Percentiles rank a stretch among this genome's conserved stretches.
phyloP scores from a whole-genome alignment of 169 alveolate species.

The Eimeria falciformis region DNA sequence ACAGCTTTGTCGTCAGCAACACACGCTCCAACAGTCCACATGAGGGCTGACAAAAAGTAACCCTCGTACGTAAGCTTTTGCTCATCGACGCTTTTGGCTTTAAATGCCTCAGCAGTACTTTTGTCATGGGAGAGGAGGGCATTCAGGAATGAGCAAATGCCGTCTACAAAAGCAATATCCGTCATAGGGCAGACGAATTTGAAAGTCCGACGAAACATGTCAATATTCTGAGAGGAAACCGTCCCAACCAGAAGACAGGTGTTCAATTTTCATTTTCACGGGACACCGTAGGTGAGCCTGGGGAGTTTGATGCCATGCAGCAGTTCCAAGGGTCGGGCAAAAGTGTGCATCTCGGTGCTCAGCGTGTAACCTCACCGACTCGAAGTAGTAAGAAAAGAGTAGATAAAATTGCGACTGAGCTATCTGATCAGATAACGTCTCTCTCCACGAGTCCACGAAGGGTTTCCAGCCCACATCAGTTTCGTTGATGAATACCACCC shows the following conservation, averaged over 20 bases:
- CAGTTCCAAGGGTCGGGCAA: background rate
- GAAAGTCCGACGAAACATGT: slow-evolving; percentile 85
- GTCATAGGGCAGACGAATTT: slow-evolving; percentile 91
- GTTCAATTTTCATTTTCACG: background rate
- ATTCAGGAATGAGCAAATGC: slow-evolving; percentile 90
- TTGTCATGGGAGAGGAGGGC: slow-evolving; percentile 88
- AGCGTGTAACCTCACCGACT: slow-evolving; percentile 72
- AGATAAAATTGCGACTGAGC: slow-evolving; percentile 93
- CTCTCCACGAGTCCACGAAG: slow-evolving; percentile 92
- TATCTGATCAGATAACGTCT: slow-evolving; percentile 87
- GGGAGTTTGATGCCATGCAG: no score
- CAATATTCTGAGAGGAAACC: slow-evolving; percentile 85
- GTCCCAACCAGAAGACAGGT: background rate
- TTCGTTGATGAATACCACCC: slow-evolving; percentile 94
- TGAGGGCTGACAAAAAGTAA: slow-evolving; percentile 93
- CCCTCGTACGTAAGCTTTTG: slow-evolving; percentile 94
- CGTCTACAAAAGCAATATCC: slow-evolving; percentile 91
- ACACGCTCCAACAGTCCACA: slow-evolving; percentile 97
- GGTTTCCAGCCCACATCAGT: slow-evolving; percentile 95
- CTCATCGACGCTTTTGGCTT: slow-evolving; percentile 90
- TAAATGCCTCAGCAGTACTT: slow-evolving; percentile 87
- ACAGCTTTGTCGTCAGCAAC: slow-evolving; percentile 92
- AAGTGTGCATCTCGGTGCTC: background rate
- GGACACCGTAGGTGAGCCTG: no score
- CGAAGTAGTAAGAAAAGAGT: slow-evolving; percentile 90